Evolutionary conservation across 768 basidiomycete species (phyloP), one percentile per base, ranked within the genome.

Genomic region (Amanita exitialis): DNA sequence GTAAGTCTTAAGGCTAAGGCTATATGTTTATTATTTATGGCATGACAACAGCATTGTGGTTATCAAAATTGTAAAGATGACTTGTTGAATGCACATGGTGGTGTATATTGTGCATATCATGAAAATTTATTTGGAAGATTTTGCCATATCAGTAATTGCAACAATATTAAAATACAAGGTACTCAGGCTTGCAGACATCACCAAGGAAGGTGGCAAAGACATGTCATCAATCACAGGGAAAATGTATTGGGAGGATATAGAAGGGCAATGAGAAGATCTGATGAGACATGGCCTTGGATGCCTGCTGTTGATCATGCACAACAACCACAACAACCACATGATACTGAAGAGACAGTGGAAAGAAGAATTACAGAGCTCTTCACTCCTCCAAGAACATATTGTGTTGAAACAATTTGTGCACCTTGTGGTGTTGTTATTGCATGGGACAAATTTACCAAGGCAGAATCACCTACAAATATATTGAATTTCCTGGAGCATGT

Each of bases 321-420:
- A n/a, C n/a, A n/a, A n/a, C n/a, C 25, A 43, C 35, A 41, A 4
- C 53, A 58, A 30, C 53, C 53, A 32, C 56, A 59, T 60, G 54
- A 62, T 56, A 44, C 55, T 50, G 51, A 46, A 13, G 37, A 54
- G 30, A 21, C 52, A 21, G 20, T 36, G 46, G 50, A 52, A 35
- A 21, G 15, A 45, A 10, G 34, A 12, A 32, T 39, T 9, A 59
- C 49, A 50, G 52, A 60, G 52, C 60, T 57, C 35, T 60, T 59
- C 46, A 32, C 39, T 16, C 54, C 62, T 13, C 12, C 9, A 18
- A 21, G 42, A 18, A 62, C 58, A 27, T 64, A 63, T 49, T 64
- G 62, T 55, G 56, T 65, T 43, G 64, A 66, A 54, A 65, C 62
- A 6, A 56, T 61, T 30, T 62, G 61, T 64, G 58, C 65, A 25